Conservation (phyloP, 495 filamentous ascomycete species). For the Viridothelium virens region DNA sequence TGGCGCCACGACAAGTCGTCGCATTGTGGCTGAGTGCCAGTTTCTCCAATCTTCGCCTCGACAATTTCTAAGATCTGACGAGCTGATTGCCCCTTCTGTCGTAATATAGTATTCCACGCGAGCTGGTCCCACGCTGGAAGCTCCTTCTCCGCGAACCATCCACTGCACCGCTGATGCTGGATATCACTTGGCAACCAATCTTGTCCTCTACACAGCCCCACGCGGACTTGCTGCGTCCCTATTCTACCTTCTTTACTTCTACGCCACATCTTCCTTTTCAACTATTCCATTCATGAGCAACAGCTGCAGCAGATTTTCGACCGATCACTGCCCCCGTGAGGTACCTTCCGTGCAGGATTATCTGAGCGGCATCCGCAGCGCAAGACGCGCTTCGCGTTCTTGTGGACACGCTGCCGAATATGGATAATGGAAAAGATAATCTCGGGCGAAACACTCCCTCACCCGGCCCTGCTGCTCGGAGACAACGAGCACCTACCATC, state of each 20-base stretch:
- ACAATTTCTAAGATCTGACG: neutral
- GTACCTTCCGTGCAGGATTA: neutral
- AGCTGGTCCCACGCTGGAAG: constrained; percentile 10
- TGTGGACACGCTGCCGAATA: neutral
- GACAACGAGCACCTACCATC: constrained; percentile 50
- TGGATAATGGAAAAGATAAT: constrained; percentile 1
- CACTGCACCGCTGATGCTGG: neutral
- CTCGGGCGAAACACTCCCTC: constrained; percentile 3
- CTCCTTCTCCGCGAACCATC: neutral
- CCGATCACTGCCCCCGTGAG: neutral
- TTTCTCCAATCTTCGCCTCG: neutral
- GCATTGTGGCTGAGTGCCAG: neutral
- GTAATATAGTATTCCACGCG: constrained; percentile 2
- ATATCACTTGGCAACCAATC: neutral
- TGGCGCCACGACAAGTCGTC: neutral
- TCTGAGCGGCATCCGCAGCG: constrained; percentile 3
- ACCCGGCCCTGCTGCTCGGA: constrained; percentile 3
- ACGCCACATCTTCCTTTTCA: neutral
- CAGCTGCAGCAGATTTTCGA: neutral
- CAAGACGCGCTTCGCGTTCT: neutral
- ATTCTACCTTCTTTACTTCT: neutral
- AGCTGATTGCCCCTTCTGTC: constrained; percentile 6
- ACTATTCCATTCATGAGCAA: constrained; percentile 4
- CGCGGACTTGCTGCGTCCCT: neutral
- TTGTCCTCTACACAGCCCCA: neutral